Percentiles rank a stretch among this genome's conserved stretches.
Evolutionary conservation across 108 stramenopile genomes (phyloP).

Genomic region (Schizochytrium sp.): DNA sequence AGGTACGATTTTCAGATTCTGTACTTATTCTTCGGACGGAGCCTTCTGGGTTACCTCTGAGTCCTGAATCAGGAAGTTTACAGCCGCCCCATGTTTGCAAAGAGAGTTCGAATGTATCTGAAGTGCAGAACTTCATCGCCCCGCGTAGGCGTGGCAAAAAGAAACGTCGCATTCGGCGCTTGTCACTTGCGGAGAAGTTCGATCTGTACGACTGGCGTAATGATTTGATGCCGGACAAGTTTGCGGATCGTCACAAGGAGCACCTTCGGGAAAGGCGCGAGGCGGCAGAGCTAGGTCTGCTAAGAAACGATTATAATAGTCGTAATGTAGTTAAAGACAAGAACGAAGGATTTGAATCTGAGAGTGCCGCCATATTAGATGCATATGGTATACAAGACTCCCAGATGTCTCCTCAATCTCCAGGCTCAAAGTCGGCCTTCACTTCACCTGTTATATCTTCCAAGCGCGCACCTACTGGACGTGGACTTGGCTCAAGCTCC

Average conservation of each 20-base stretch:
- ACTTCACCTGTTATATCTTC: too few relatives aligned
- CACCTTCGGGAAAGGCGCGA: too few relatives aligned
- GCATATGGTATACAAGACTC: too few relatives aligned
- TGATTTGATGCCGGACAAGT: constrained; percentile 23
- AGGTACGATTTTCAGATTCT: background rate
- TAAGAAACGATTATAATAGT: too few relatives aligned
- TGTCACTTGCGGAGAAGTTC: constrained; percentile 5
- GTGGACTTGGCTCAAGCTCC: too few relatives aligned
- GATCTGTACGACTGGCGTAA: constrained; percentile 6
- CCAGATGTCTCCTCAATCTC: too few relatives aligned
- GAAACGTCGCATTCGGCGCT: background rate
- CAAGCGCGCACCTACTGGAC: too few relatives aligned
- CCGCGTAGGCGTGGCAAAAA: constrained; percentile 7
- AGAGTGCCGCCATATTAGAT: too few relatives aligned
- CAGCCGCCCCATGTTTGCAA: background rate
- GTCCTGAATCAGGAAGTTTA: background rate
- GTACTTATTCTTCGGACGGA: background rate
- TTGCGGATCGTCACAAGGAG: background rate
- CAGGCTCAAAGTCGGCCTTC: too few relatives aligned
- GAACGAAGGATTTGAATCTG: too few relatives aligned
- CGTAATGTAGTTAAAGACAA: too few relatives aligned
- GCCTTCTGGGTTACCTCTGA: background rate
- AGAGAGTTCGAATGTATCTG: background rate
- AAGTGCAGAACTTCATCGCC: background rate
- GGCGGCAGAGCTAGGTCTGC: too few relatives aligned